phyloP scores from a whole-genome alignment of 441 rosid genomes.

The Gossypium davidsonii region DNA sequence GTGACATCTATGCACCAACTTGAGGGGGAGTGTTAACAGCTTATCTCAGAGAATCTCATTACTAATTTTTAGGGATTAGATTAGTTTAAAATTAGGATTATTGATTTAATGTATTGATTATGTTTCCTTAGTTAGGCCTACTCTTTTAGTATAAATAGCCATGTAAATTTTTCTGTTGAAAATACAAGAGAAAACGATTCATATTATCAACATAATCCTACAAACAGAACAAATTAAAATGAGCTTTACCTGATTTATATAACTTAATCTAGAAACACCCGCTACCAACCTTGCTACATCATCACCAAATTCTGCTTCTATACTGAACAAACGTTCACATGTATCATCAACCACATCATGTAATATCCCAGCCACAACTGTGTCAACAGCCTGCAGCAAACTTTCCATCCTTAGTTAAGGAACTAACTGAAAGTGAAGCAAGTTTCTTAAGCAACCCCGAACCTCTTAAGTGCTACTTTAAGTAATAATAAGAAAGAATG shows the following conservation, averaged over 20 bases:
- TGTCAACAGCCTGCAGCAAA: constrained; percentile 48
- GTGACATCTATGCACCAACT: no score
- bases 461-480: background rate
- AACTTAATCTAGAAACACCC: constrained; percentile 67
- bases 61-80: no score
- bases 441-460: background rate
- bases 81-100: no score
- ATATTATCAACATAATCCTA: background rate
- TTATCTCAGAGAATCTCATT: no score
- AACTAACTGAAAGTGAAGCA: no score
- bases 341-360: constrained; percentile 68
- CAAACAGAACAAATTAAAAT: background rate
- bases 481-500: background rate
- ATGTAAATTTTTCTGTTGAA: no score
- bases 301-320: constrained; percentile 56
- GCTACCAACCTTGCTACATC: constrained; percentile 64
- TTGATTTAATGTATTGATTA: no score
- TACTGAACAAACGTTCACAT: constrained; percentile 35
- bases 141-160: no score
- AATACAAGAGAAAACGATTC: no score
- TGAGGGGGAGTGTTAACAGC: no score
- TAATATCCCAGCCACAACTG: constrained; percentile 70
- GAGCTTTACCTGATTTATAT: constrained; percentile 58
- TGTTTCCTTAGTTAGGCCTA: no score
- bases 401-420: background rate